Conservation (phyloP, 352 stramenopile species). For the Sclerospora graminicola region DNA sequence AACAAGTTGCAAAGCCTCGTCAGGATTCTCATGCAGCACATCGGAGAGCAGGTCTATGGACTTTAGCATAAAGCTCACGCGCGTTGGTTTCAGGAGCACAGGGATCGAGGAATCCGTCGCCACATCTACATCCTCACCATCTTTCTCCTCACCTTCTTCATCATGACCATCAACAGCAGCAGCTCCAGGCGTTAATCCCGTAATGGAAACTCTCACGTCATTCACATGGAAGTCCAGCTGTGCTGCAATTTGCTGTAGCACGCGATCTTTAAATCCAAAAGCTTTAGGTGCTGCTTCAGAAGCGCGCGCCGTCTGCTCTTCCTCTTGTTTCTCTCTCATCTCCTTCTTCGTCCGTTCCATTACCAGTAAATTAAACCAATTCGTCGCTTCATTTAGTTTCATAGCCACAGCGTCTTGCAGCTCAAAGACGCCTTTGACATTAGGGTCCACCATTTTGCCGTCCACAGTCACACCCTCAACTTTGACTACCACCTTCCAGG, state of each 20-base stretch:
- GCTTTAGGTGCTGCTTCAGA: slow-evolving; percentile 9
- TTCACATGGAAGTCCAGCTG: slow-evolving; percentile 48
- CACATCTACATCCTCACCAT: slow-evolving; percentile 11
- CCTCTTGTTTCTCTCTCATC: slow-evolving; percentile 19
- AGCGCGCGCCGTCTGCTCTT: slow-evolving; percentile 3
- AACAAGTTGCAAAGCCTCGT: slow-evolving; percentile 38
- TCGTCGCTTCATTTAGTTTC: slow-evolving; percentile 36
- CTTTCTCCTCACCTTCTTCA: slow-evolving; percentile 16
- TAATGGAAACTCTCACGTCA: slow-evolving; percentile 30
- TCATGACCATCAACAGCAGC: slow-evolving; percentile 19
- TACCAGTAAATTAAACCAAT: slow-evolving; percentile 26
- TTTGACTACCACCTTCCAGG: slow-evolving; percentile 44
- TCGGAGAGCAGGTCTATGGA: slow-evolving; percentile 32
- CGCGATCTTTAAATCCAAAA: slow-evolving; percentile 53
- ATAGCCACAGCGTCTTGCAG: slow-evolving; percentile 41
- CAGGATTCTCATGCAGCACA: slow-evolving; percentile 31
- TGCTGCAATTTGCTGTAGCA: slow-evolving; percentile 46
- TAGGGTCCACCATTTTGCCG: slow-evolving; percentile 34
- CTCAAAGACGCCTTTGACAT: slow-evolving; percentile 27
- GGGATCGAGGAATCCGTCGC: slow-evolving; percentile 18
- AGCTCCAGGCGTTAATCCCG: slow-evolving; percentile 13
- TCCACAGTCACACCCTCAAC: slow-evolving; percentile 37
- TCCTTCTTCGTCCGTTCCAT: slow-evolving; percentile 28
- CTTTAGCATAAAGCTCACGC: slow-evolving; percentile 22
- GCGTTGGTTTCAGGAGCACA: slow-evolving; percentile 21